These are phyloP conservation scores for Russula sp. DNA, from an alignment of 768 basidiomycete genomes.

Conservation along the genomic window DNA sequence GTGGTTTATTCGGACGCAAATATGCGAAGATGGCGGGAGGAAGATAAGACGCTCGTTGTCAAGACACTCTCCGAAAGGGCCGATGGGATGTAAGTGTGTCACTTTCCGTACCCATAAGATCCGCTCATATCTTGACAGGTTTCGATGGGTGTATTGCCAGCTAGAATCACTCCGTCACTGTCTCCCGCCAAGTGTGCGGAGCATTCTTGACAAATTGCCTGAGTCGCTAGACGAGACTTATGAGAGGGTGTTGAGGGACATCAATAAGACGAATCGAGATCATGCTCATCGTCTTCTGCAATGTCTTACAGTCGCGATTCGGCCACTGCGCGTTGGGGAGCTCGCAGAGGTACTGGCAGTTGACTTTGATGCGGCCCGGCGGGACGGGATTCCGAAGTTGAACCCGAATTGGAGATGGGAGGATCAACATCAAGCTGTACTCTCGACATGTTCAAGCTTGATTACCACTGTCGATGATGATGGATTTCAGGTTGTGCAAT, in stretches of 20 bases:
- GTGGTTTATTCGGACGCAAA: slow-evolving; percentile 1
- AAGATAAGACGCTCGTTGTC: slow-evolving; percentile 4
- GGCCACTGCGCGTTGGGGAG: not conserved
- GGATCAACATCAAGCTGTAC: not conserved
- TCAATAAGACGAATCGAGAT: not conserved
- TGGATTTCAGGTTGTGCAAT: slow-evolving; percentile 2
- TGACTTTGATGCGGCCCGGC: slow-evolving; percentile 1
- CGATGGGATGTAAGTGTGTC: slow-evolving; percentile 1
- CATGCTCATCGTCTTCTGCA: slow-evolving; percentile 1
- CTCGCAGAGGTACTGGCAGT: slow-evolving; percentile 6
- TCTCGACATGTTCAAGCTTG: slow-evolving; percentile 12
- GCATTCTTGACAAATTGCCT: not conserved
- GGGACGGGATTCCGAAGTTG: not conserved
- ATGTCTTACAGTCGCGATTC: not conserved
- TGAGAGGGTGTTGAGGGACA: not conserved
- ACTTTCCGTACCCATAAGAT: no score
- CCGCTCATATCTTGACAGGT: not conserved
- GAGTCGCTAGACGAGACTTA: slow-evolving; percentile 7
- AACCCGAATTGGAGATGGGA: not conserved
- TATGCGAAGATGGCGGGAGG: slow-evolving; percentile 12
- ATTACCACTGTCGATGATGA: not conserved
- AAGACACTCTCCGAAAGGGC: slow-evolving; percentile 5
- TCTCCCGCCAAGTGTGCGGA: not conserved
- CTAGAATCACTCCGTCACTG: slow-evolving; percentile 2
- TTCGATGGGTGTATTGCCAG: slow-evolving; percentile 3